Evolutionary conservation across 345 rosid genomes (phyloP).

Genomic region (Bretschneidera sinensis): DNA sequence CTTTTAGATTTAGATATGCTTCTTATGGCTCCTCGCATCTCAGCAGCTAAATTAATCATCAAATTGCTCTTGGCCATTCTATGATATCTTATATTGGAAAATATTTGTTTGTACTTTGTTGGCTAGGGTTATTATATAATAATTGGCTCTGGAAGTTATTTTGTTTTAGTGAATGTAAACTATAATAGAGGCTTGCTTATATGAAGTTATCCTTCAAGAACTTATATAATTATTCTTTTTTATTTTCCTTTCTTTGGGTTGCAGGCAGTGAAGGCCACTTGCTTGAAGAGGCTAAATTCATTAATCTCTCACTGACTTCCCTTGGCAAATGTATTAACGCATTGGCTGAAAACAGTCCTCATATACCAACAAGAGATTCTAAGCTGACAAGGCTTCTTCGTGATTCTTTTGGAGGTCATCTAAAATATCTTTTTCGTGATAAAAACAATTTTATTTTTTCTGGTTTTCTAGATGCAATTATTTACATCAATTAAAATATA

Average conservation of each 20-base stretch:
- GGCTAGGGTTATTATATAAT: too few species aligned
- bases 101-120: neutral
- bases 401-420: constrained; percentile 89
- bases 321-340: constrained; percentile 98
- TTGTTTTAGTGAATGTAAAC: neutral
- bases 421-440: neutral
- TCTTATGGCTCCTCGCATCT: neutral
- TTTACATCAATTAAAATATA: neutral
- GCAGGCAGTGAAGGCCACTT: constrained; percentile 81
- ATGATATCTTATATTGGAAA: too few species aligned
- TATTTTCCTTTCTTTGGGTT: constrained; percentile 17
- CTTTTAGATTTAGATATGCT: neutral
- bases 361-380: constrained; percentile 93
- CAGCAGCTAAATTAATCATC: too few species aligned
- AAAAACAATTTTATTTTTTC: neutral
- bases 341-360: constrained; percentile 85
- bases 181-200: constrained; percentile 3
- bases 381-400: constrained; percentile 93
- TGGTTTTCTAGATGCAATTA: neutral
- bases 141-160: neutral
- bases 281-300: constrained; percentile 94
- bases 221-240: neutral
- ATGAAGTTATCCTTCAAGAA: neutral
- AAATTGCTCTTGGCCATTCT: too few species aligned
- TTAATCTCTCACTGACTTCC: constrained; percentile 86